phyloP scores from a whole-genome alignment of 768 basidiomycete genomes.

The Pisolithus tinctorius region DNA sequence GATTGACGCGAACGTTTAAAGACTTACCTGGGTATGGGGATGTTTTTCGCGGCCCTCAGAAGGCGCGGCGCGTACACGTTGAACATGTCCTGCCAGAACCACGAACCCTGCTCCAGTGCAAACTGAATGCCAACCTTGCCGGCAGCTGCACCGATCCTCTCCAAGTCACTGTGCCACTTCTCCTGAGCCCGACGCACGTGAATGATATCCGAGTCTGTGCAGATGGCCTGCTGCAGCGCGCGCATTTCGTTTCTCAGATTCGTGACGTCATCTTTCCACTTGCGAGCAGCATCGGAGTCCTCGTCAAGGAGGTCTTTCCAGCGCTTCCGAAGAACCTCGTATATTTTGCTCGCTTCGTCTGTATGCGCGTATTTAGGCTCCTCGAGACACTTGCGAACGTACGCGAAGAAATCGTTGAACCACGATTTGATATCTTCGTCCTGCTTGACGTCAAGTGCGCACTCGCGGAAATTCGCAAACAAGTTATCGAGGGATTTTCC shows the following conservation, averaged over 20 bases:
- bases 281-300: conserved; percentile 33
- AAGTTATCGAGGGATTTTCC: conserved; percentile 46
- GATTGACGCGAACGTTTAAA: not conserved
- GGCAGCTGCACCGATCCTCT: conserved; percentile 33
- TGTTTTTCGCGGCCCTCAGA: conserved; percentile 43
- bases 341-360: conserved; percentile 35
- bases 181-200: conserved; percentile 41
- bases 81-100: conserved; percentile 80
- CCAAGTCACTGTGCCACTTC: conserved; percentile 43
- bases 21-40: conserved; percentile 64
- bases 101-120: conserved; percentile 54
- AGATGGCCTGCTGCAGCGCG: conserved; percentile 40
- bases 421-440: conserved; percentile 48
- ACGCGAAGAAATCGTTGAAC: conserved; percentile 48
- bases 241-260: conserved; percentile 38
- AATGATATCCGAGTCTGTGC: conserved; percentile 43
- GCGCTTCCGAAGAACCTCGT: conserved; percentile 39
- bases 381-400: conserved; percentile 40
- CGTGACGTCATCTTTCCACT: conserved; percentile 49
- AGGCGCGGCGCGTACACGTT: conserved; percentile 68
- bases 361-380: conserved; percentile 47
- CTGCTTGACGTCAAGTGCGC: conserved; percentile 42
- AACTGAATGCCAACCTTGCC: conserved; percentile 40
- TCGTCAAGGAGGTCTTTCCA: conserved; percentile 46
- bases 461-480: conserved; percentile 34